Evolutionary conservation across 345 rosid genomes (phyloP).

Genomic region (Populus davidiana): DNA sequence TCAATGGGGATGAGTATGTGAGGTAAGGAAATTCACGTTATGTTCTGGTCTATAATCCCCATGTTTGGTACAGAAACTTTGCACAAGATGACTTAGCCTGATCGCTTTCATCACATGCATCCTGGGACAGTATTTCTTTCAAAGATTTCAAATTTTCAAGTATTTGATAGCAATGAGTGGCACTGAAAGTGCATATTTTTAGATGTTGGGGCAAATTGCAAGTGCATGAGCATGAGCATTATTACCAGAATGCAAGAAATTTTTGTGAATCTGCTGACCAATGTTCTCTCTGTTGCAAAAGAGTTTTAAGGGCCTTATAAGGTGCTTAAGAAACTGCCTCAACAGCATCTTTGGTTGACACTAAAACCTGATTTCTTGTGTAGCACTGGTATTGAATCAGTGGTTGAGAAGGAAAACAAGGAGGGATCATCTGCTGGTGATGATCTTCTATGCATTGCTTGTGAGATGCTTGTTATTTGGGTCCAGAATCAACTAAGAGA

Average conservation of each 20-base stretch:
- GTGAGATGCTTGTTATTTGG: constrained; percentile 75
- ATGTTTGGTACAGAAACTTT: background rate
- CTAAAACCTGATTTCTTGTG: background rate
- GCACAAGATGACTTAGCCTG: background rate
- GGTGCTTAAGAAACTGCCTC: background rate
- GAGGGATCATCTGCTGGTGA: constrained; percentile 24
- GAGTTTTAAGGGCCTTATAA: background rate
- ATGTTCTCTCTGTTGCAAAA: background rate
- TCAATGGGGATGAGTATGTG: constrained; percentile 17
- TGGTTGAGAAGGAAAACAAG: constrained; percentile 38
- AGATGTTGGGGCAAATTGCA: background rate
- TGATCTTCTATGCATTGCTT: constrained; percentile 42
- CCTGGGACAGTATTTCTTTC: background rate
- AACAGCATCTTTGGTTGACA: background rate
- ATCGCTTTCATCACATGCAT: background rate
- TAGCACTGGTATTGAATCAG: constrained; percentile 41
- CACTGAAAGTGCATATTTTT: background rate
- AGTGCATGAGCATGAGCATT: background rate
- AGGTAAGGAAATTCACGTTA: constrained; percentile 30
- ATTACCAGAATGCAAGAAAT: background rate
- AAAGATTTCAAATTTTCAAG: background rate
- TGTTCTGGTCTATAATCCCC: background rate
- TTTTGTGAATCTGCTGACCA: background rate
- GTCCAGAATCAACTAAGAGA: constrained; percentile 58
- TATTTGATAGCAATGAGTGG: background rate